These are phyloP conservation scores for Ricinus communis DNA, from an alignment of 345 rosid species.

Conservation along the genomic window DNA sequence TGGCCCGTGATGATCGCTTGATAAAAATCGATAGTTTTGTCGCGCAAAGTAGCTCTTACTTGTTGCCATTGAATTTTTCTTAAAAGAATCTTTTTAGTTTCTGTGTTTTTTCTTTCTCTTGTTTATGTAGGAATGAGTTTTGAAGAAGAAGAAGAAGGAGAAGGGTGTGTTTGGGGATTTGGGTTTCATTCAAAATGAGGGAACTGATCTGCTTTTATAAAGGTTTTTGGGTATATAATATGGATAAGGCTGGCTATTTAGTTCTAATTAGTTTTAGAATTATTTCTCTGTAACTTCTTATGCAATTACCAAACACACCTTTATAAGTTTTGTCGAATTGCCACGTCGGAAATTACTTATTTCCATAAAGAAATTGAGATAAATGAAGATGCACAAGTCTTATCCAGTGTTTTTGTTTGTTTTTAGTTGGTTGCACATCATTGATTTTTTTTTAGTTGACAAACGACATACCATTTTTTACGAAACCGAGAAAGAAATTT, in stretches of 20 bases:
- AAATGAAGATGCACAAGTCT: neutral
- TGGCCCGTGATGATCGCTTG: slow-evolving; percentile 41
- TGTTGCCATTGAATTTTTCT: slow-evolving; percentile 54
- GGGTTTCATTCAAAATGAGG: neutral
- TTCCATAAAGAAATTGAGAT: too few relatives aligned
- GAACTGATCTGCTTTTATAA: slow-evolving; percentile 53
- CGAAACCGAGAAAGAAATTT: too few relatives aligned
- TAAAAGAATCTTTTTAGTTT: too few relatives aligned
- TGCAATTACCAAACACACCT: slow-evolving; percentile 32
- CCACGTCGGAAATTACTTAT: slow-evolving; percentile 18
- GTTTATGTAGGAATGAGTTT: neutral
- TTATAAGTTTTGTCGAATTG: neutral
- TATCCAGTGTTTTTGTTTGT: too few relatives aligned
- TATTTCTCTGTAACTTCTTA: neutral
- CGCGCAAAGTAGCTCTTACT: slow-evolving; percentile 63
- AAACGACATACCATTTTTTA: too few relatives aligned
- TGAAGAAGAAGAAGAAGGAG: neutral
- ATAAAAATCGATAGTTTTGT: slow-evolving; percentile 62
- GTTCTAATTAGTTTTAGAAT: neutral
- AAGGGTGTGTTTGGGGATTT: neutral
- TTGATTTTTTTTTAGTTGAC: too few relatives aligned
- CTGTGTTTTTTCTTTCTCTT: too few relatives aligned
- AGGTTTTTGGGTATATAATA: slow-evolving; percentile 23
- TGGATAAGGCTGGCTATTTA: slow-evolving; percentile 62
- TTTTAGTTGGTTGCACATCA: too few relatives aligned